Evolutionary conservation across 202 grass and related monocot genomes (phyloP), one percentile per base, ranked within the genome.

Genomic region (Setaria italica): DNA sequence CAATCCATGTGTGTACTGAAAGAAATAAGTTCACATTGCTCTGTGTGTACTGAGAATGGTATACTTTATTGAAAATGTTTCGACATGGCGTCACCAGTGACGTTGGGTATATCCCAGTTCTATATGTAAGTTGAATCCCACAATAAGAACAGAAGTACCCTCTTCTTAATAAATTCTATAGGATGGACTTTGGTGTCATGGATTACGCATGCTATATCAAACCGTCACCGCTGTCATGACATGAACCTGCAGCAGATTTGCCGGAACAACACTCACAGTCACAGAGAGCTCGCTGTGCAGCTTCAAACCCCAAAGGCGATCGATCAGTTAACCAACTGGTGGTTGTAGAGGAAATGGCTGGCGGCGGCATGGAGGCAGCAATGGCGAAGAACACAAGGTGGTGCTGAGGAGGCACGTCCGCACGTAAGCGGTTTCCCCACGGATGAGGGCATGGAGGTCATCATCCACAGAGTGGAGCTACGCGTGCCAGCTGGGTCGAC

Each of bases 401-500:
- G 80, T 91, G 56, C 84, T 94, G 8, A 82, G 67, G 66, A 69
- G 83, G 66, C 72, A 84, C 41, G 83, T 88, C 25, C 25, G 25
- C 25, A 25, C 25, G 25, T 25, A 4, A 76, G 48, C 7, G 89
- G 92, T 3, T 73, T 46, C 41, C 83, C 63, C 0, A 64, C 37
- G 3, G 86, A 80, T 41, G 59, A 46, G 0, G 75, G 87, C 84
- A 89, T 94, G 89, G 91, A 85, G 84, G 48, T 90, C 16, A 30
- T 70, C 3, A 13, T 48, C 21, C 30, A 43, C 67, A 60, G 68
- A 2, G 39, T 80, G 16, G n/a, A 6, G 25, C 74, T 70, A 48
- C 50, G 70, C 17, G 89, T 87, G 25, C 91, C 80, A 0, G 63
- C 70, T 7, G 84, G 76, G 4, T 17, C 50, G 41, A 29, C 53